phyloP scores from a whole-genome alignment of 1,139 yeast genomes.

The Debaryomyces udenii region DNA sequence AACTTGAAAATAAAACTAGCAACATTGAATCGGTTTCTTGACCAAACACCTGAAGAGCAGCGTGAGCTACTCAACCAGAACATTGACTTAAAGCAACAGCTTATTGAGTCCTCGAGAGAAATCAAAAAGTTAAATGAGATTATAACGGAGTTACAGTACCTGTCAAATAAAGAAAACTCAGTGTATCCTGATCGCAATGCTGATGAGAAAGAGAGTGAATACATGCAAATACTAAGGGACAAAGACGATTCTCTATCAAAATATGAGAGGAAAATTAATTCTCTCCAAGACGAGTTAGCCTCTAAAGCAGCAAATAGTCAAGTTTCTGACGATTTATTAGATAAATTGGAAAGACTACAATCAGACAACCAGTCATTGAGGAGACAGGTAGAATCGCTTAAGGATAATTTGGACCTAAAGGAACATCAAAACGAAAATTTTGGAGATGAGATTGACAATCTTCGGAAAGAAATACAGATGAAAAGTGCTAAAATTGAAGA shows the following conservation, averaged over 20 bases:
- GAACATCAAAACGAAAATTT: constrained; percentile 11
- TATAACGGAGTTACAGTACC: constrained; percentile 16
- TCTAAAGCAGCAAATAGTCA: neutral
- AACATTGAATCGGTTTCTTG: constrained; percentile 52
- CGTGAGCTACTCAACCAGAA: constrained; percentile 41
- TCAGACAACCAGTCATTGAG: constrained; percentile 14
- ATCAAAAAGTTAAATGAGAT: constrained; percentile 18
- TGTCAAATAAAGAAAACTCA: constrained; percentile 22
- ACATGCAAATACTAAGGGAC: constrained; percentile 17
- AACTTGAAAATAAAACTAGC: constrained; percentile 62
- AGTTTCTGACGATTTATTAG: constrained; percentile 14
- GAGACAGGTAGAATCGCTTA: constrained; percentile 8
- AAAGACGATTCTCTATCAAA: constrained; percentile 19
- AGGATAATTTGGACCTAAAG: constrained; percentile 1
- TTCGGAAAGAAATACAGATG: constrained; percentile 7
- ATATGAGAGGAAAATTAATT: constrained; percentile 13
- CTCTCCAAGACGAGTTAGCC: constrained; percentile 8
- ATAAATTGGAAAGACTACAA: constrained; percentile 14
- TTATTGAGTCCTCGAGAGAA: constrained; percentile 25
- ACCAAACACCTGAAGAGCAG: constrained; percentile 48
- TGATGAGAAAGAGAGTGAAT: constrained; percentile 18
- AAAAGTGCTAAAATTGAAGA: constrained; percentile 8
- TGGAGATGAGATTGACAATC: constrained; percentile 9
- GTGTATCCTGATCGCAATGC: constrained; percentile 11
- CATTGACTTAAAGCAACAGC: constrained; percentile 43